Evolutionary conservation across 345 rosid genomes (phyloP).

Genomic region (Turritis glabra): DNA sequence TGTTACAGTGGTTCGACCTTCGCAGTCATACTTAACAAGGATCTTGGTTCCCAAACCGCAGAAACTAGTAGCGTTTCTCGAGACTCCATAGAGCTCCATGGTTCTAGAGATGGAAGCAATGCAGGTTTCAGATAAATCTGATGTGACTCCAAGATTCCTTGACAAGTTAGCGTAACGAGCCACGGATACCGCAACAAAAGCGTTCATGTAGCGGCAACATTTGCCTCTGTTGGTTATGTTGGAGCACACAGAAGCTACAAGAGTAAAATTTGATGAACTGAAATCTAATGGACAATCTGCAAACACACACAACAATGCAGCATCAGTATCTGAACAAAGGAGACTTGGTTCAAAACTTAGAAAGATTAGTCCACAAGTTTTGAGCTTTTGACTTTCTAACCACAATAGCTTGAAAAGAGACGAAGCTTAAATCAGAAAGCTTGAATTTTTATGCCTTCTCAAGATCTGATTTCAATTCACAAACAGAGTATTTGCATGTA

Average conservation of each 20-base stretch:
- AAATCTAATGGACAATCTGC: constrained; percentile 93
- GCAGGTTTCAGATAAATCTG: constrained; percentile 57
- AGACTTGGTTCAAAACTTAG: neutral
- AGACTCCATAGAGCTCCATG: constrained; percentile 72
- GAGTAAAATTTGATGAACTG: constrained; percentile 66
- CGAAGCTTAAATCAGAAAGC: neutral
- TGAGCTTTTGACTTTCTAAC: neutral
- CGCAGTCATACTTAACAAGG: constrained; percentile 66
- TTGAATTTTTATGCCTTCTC: neutral
- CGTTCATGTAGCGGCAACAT: constrained; percentile 95
- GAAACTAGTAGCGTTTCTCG: constrained; percentile 66
- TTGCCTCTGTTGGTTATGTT: constrained; percentile 64
- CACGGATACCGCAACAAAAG: constrained; percentile 70
- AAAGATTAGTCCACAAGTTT: neutral
- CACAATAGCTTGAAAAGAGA: neutral
- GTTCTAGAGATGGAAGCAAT: constrained; percentile 62
- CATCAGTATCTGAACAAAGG: constrained; percentile 17
- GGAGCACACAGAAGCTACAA: constrained; percentile 80
- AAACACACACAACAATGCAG: constrained; percentile 31
- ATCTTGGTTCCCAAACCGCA: constrained; percentile 91
- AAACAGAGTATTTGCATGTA: constrained; percentile 34
- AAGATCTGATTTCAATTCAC: constrained; percentile 11
- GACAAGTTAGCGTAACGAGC: constrained; percentile 81
- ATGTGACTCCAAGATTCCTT: constrained; percentile 64
- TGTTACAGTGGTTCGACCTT: constrained; percentile 66